Percentiles rank a stretch among this genome's conserved stretches.
phyloP scores from a whole-genome alignment of 2,329 filamentous ascomycete species.

The Calcarisporium arbuscula region DNA sequence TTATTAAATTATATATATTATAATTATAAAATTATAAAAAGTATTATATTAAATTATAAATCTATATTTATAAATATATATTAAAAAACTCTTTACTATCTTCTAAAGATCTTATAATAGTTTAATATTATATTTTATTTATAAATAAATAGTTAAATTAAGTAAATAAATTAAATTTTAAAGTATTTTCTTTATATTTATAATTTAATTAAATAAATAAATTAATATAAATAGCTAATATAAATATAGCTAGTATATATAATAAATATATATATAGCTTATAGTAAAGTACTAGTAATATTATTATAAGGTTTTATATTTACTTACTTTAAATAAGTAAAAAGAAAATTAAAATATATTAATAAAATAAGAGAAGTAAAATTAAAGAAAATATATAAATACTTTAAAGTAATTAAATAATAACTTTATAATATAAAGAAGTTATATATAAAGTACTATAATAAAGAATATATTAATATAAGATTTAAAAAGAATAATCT shows the following conservation, averaged over 20 bases:
- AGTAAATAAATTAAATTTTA: neutral
- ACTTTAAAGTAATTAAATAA: no score
- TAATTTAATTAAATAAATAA: neutral
- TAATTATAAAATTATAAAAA: neutral
- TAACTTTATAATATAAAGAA: no score
- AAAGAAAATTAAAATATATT: no score
- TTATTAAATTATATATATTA: neutral
- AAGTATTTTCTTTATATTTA: no score
- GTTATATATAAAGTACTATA: neutral
- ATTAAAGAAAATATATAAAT: no score
- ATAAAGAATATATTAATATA: neutral
- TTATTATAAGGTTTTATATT: no score
- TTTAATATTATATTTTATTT: neutral
- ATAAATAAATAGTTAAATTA: neutral
- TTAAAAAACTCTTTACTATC: neutral
- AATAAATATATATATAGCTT: neutral
- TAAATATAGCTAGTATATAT: neutral
- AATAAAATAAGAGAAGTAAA: no score
- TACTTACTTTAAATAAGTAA: no score
- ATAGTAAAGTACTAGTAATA: no score
- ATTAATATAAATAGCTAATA: neutral
- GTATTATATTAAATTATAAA: neutral
- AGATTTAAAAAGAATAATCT: neutral
- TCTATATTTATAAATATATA: neutral
- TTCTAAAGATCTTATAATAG: neutral